Evolutionary conservation across 768 basidiomycete species (phyloP).

Genomic region (Termitomyces sp.): DNA sequence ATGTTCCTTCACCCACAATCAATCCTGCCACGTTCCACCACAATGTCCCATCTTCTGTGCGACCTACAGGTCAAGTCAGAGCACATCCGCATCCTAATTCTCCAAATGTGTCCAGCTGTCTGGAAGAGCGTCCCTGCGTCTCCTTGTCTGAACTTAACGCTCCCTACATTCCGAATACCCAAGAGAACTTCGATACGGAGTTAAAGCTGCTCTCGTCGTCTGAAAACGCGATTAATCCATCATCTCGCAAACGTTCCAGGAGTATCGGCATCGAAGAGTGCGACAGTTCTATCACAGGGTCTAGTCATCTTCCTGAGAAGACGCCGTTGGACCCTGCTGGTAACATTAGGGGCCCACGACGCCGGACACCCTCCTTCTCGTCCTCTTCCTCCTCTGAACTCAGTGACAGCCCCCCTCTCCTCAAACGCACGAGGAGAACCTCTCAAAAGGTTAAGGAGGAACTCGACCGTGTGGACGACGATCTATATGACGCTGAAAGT

Average conservation of each 20-base stretch:
- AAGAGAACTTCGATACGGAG: background rate
- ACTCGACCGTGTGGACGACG: background rate
- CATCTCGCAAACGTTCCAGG: conserved; percentile 9
- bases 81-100: conserved; percentile 3
- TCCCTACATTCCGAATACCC: conserved; percentile 11
- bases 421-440: conserved; percentile 10
- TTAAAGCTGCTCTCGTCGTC: background rate
- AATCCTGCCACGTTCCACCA: conserved; percentile 10
- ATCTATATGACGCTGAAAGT: conserved; percentile 10
- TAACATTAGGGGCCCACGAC: background rate
- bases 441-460: background rate
- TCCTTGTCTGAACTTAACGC: conserved; percentile 16
- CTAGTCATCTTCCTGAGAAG: background rate
- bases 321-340: background rate
- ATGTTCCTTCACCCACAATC: conserved; percentile 6
- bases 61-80: background rate
- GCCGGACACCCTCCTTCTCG: conserved; percentile 11
- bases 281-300: background rate
- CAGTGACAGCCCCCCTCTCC: background rate
- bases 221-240: background rate
- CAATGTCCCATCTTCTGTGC: background rate
- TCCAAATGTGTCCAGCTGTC: conserved; percentile 1
- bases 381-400: conserved; percentile 11
- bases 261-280: background rate
- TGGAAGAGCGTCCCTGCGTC: conserved; percentile 9